Evolutionary conservation across 2,329 filamentous ascomycete genomes (phyloP).

Genomic region (Sclerotinia spermophila): DNA sequence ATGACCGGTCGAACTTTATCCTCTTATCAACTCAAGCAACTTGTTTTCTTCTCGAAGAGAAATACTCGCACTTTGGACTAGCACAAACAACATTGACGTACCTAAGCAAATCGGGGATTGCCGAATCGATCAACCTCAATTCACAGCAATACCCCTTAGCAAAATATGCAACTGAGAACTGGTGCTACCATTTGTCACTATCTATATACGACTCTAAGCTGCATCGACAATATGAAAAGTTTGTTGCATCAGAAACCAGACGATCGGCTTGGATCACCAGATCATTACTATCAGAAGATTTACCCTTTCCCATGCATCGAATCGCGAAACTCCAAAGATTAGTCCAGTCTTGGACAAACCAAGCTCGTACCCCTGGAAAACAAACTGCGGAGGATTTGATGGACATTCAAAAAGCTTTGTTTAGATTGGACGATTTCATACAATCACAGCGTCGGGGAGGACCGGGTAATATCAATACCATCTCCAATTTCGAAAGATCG

Average conservation of each 20-base stretch:
- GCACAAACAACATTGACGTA: constrained; percentile 14
- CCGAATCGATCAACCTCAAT: constrained; percentile 7
- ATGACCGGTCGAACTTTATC: constrained; percentile 6
- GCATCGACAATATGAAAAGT: constrained; percentile 14
- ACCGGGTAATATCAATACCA: not conserved
- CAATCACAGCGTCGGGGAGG: constrained; percentile 15
- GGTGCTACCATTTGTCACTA: constrained; percentile 16
- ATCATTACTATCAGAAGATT: constrained; percentile 14
- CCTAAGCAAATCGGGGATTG: not conserved
- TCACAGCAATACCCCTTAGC: constrained; percentile 6
- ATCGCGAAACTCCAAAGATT: constrained; percentile 17
- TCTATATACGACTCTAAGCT: constrained; percentile 4
- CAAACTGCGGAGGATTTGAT: constrained; percentile 15
- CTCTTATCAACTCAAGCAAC: constrained; percentile 11
- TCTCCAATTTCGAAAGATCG: constrained; percentile 16
- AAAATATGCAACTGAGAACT: constrained; percentile 17
- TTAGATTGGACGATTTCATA: constrained; percentile 12
- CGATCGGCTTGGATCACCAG: constrained; percentile 16
- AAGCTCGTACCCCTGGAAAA: constrained; percentile 6
- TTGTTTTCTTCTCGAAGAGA: constrained; percentile 9
- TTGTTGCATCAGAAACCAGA: constrained; percentile 13
- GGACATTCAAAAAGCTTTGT: constrained; percentile 17
- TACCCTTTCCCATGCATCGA: constrained; percentile 16
- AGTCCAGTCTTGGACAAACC: constrained; percentile 13
- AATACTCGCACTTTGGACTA: not conserved